A percentile compares a stretch with the other conserved stretches of the same genome.
Evolutionary conservation across 192 early-diverging fungal genomes (phyloP).

Genomic region (Coemansia furcata): DNA sequence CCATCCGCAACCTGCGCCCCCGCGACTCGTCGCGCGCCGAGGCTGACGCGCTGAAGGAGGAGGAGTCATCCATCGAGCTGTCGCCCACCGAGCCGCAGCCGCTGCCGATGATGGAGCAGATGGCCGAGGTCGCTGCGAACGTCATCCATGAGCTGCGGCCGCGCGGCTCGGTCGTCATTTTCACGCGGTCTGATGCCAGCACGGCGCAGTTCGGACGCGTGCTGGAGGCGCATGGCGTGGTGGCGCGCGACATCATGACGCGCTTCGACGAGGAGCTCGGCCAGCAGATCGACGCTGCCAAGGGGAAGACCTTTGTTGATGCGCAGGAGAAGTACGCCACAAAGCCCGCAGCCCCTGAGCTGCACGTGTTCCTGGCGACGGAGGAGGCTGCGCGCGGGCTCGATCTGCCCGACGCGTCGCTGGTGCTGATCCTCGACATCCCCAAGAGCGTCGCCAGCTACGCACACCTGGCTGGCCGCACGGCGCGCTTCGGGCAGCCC

Average conservation of each 20-base stretch:
- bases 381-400: constrained; percentile 81
- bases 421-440: constrained; percentile 82
- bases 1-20: constrained; percentile 29
- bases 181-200: constrained; percentile 30
- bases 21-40: neutral
- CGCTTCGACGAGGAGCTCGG: constrained; percentile 5
- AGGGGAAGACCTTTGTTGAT: neutral
- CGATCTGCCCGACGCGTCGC: constrained; percentile 73
- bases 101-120: constrained; percentile 15
- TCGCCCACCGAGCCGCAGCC: neutral
- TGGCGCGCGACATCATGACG: constrained; percentile 28
- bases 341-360: neutral
- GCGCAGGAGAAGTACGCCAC: neutral
- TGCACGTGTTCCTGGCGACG: constrained; percentile 58
- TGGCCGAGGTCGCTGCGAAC: constrained; percentile 39
- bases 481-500: constrained; percentile 68
- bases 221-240: constrained; percentile 20
- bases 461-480: constrained; percentile 85
- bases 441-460: constrained; percentile 69
- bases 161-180: constrained; percentile 19
- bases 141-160: constrained; percentile 16
- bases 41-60: neutral
- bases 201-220: constrained; percentile 15
- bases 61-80: no score
- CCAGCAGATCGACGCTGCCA: neutral